phyloP scores from a whole-genome alignment of 805 yeast genomes.

The Kodamaea leandrae region DNA sequence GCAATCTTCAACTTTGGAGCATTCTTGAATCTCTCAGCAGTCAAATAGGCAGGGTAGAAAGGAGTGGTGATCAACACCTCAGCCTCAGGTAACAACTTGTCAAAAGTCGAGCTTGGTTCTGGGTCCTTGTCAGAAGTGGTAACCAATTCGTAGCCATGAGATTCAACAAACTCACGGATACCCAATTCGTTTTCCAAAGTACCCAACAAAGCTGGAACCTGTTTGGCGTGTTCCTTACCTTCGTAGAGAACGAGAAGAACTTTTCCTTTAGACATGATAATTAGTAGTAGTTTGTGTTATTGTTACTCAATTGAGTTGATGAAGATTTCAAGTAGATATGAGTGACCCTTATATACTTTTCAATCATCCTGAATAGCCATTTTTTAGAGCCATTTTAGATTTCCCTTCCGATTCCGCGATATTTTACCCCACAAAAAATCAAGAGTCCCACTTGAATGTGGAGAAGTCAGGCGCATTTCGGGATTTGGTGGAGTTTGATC shows the following conservation, averaged over 20 bases:
- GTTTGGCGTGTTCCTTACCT: conserved; percentile 57
- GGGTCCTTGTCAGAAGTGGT: conserved; percentile 68
- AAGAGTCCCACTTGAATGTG: no score
- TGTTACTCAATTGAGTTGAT: background rate
- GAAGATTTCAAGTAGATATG: background rate
- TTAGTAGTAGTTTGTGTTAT: no score
- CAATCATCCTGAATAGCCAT: background rate
- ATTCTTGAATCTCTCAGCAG: conserved; percentile 60
- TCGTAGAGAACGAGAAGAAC: conserved; percentile 58
- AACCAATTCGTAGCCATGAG: conserved; percentile 63
- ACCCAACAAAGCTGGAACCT: conserved; percentile 63
- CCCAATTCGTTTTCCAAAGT: conserved; percentile 76
- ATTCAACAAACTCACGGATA: conserved; percentile 58
- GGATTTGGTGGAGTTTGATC: background rate
- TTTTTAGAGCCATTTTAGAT: background rate
- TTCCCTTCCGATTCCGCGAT: background rate
- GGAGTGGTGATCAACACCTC: conserved; percentile 81
- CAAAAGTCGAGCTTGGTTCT: conserved; percentile 55
- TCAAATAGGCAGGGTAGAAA: conserved; percentile 77
- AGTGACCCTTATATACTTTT: background rate
- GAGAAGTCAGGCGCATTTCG: no score
- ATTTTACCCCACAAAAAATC: background rate
- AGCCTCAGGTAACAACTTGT: conserved; percentile 64
- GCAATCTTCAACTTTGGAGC: conserved; percentile 70
- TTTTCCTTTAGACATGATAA: conserved; percentile 21